Percentiles rank a stretch among this genome's conserved stretches.
Evolutionary conservation across 2,329 filamentous ascomycete species (phyloP).

Genomic region (Colletotrichum spinosum): DNA sequence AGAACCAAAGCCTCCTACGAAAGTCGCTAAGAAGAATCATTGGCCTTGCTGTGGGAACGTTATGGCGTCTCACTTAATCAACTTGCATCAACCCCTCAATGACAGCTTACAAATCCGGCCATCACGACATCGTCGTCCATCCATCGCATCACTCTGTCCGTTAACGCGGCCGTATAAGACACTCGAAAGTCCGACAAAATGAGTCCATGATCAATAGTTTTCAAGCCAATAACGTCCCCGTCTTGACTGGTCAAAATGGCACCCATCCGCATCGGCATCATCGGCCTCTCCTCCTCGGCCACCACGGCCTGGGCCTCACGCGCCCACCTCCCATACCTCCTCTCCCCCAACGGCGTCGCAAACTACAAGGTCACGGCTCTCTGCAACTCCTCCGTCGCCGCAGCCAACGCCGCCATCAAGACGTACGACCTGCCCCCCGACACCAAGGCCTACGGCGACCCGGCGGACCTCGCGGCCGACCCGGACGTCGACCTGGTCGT

Average conservation of each 20-base stretch:
- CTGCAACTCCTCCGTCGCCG: conserved; percentile 60
- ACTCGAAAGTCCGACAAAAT: too few species aligned
- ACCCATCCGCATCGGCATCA: conserved; percentile 65
- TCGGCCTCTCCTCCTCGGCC: conserved; percentile 67
- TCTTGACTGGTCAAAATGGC: conserved; percentile 9
- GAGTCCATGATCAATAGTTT: too few species aligned
- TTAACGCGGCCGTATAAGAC: too few species aligned
- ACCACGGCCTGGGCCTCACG: conserved; percentile 64
- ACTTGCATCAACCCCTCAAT: too few species aligned
- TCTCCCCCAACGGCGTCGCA: conserved; percentile 53
- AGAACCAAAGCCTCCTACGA: too few species aligned
- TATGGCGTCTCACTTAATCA: not conserved
- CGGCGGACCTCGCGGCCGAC: conserved; percentile 61
- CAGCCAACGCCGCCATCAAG: conserved; percentile 57
- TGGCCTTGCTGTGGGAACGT: not conserved
- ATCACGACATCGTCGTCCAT: too few species aligned
- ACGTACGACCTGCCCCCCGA: conserved; percentile 53
- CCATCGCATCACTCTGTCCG: too few species aligned
- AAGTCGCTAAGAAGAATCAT: too few species aligned
- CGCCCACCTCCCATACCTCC: conserved; percentile 71
- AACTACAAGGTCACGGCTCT: conserved; percentile 64
- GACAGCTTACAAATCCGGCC: too few species aligned
- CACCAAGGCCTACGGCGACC: conserved; percentile 62
- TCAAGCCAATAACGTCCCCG: too few species aligned
- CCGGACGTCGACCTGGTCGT: conserved; percentile 66